Base-by-base conservation (phyloP, 129 eudicot species). In the sunflower (Helianthus annuus) region DNA sequence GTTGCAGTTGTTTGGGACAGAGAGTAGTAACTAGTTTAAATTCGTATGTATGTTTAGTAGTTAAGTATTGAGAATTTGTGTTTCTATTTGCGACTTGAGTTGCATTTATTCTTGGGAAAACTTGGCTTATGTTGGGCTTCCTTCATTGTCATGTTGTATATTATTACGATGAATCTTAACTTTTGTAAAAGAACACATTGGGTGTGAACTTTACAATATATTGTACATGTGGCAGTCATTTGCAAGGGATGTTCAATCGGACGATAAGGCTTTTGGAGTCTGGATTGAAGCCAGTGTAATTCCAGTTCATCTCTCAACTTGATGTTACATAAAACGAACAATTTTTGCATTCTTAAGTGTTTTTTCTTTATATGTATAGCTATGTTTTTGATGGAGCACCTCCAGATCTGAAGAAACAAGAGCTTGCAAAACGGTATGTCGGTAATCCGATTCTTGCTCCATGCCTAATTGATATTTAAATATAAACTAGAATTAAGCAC, bases 351-450 rank as follows among this genome's bases (percentile, higher is more conserved):
- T 68, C 54, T 16, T 15, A 73, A 40, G 7, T 34, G 10, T 54
- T 63, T 34, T 63, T 10, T 15, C 32, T 58, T 32, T 71, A 10
- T 57, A 0, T 81, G 36, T 73, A 4, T 16, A 94, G 97, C 11
- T 94, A 94, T 78, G 99, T 94, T 10, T 94, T 94, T 73, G 99
- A 94, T 70, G 99, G 99, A 38, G 74, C 89, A 74, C 99, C 99
- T 54, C 99, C 99, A 0, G 96, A 90, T 56, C 66, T 94, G 81
- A 94, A 94, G 84, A 90, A 86, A 64, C 89, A 94, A 94, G 97
- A 94, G 80, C 99, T 94, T 68, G 97, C 91, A 27, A 87, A 90
- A 78, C 89, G 97, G 97, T 90, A 27, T 85, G 87, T 75, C 89
- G 94, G 97, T 90, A 85, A 68, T 52, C 27, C 66, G 17, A 42